Conservation (phyloP, 257 asterid genomes). For the Ilex asprella region DNA sequence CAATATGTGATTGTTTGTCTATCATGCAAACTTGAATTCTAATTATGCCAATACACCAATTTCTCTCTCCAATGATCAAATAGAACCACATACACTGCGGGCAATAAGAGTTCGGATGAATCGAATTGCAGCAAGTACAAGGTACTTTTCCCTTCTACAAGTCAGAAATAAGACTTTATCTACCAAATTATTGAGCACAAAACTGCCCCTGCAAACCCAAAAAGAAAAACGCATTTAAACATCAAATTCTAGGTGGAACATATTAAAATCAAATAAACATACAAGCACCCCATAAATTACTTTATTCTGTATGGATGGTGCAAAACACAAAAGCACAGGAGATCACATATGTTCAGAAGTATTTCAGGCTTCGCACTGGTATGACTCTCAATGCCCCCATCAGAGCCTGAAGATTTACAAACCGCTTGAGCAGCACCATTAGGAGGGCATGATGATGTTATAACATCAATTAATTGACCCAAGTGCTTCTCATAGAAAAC, state of each 20-base stretch:
- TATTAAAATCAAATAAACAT: constrained; percentile 3
- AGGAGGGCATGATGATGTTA: constrained; percentile 68
- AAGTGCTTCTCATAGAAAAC: constrained; percentile 88
- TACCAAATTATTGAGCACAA: constrained; percentile 74
- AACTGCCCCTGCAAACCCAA: constrained; percentile 63
- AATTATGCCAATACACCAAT: no score
- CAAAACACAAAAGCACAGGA: constrained; percentile 86
- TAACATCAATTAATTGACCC: constrained; percentile 67
- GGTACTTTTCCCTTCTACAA: constrained; percentile 80
- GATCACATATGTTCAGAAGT: constrained; percentile 77
- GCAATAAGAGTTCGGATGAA: constrained; percentile 77
- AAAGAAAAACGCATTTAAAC: neutral
- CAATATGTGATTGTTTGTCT: no score
- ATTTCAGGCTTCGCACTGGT: constrained; percentile 74
- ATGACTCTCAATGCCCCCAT: constrained; percentile 39
- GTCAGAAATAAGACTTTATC: constrained; percentile 83
- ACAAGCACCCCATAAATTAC: constrained; percentile 35
- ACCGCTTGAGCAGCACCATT: constrained; percentile 25
- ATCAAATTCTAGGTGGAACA: constrained; percentile 5
- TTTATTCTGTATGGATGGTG: constrained; percentile 93
- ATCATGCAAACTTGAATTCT: no score
- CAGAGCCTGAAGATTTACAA: constrained; percentile 33
- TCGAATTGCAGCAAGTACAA: constrained; percentile 90
- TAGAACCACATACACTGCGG: constrained; percentile 65
- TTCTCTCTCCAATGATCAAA: no score